Evolutionary conservation across 495 filamentous ascomycete species (phyloP).

Genomic region (Platismatia glauca): DNA sequence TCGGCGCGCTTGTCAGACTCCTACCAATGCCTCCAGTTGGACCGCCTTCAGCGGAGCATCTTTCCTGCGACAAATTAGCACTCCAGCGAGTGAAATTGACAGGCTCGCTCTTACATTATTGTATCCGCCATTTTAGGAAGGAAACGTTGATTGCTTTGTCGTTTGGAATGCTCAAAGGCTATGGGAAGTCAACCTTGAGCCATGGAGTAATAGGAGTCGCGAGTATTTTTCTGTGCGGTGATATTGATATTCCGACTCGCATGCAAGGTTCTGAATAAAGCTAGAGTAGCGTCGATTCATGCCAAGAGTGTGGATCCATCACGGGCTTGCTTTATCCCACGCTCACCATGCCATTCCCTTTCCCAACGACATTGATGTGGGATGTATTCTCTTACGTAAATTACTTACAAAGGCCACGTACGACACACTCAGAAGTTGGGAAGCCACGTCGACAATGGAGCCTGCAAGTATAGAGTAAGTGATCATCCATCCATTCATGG

Average conservation of each 20-base stretch:
- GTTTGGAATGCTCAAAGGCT: neutral
- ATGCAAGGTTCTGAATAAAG: too few relatives aligned
- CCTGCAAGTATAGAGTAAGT: neutral
- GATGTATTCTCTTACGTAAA: too few relatives aligned
- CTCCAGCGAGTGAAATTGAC: neutral
- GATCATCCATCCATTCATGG: neutral
- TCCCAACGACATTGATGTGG: too few relatives aligned
- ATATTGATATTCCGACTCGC: neutral
- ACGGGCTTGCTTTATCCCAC: too few relatives aligned
- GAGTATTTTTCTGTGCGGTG: conserved; percentile 4
- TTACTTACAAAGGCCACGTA: too few relatives aligned
- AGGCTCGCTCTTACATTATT: conserved; percentile 13
- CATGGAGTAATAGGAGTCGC: too few relatives aligned
- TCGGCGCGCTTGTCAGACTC: neutral
- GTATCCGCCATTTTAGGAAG: conserved; percentile 6
- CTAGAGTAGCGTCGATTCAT: neutral
- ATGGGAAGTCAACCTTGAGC: neutral
- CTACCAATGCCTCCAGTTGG: conserved; percentile 78
- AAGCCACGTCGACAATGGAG: neutral
- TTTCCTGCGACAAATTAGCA: conserved; percentile 34
- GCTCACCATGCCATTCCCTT: too few relatives aligned
- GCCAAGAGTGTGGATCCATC: too few relatives aligned
- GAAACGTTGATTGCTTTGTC: neutral
- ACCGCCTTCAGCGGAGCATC: conserved; percentile 64
- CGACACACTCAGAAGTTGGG: neutral